phyloP scores from a whole-genome alignment of 2,329 filamentous ascomycete species.

The Drechslerella coelobrocha region DNA sequence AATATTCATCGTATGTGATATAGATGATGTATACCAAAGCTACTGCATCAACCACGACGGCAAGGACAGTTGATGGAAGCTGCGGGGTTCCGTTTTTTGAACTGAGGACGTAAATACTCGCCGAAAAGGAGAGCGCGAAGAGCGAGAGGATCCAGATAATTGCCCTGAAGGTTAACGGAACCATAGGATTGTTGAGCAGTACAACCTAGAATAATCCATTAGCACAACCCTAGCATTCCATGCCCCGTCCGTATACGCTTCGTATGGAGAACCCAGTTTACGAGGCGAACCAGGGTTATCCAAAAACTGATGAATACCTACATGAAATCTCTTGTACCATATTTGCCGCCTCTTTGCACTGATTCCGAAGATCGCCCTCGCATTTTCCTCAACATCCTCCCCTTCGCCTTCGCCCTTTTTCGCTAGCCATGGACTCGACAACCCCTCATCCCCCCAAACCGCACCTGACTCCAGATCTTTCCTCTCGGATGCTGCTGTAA shows the following conservation, averaged over 20 bases:
- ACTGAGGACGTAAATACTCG: constrained; percentile 72
- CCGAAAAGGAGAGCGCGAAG: constrained; percentile 78
- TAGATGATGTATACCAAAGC: constrained; percentile 90
- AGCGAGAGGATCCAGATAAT: constrained; percentile 83
- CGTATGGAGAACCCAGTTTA: no score
- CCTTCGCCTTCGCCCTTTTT: constrained; percentile 61
- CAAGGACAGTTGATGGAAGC: constrained; percentile 81
- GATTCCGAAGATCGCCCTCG: constrained; percentile 58
- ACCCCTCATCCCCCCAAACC: constrained; percentile 42
- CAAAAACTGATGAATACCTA: constrained; percentile 23
- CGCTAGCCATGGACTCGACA: constrained; percentile 62
- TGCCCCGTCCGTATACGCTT: neutral
- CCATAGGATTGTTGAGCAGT: constrained; percentile 79
- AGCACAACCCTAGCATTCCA: constrained; percentile 40
- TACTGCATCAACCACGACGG: constrained; percentile 84
- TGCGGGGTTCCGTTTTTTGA: constrained; percentile 63
- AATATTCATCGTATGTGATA: constrained; percentile 96
- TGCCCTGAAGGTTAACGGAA: constrained; percentile 82
- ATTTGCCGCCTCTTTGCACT: constrained; percentile 62
- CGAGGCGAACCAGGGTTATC: no score
- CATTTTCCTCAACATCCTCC: constrained; percentile 51
- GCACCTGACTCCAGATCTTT: constrained; percentile 55
- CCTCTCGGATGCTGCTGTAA: constrained; percentile 56
- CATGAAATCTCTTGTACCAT: constrained; percentile 68
- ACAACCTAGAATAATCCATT: constrained; percentile 60